Evolutionary conservation across 1,284 basidiomycete species (phyloP).

Genomic region (Pseudozyma sp.): DNA sequence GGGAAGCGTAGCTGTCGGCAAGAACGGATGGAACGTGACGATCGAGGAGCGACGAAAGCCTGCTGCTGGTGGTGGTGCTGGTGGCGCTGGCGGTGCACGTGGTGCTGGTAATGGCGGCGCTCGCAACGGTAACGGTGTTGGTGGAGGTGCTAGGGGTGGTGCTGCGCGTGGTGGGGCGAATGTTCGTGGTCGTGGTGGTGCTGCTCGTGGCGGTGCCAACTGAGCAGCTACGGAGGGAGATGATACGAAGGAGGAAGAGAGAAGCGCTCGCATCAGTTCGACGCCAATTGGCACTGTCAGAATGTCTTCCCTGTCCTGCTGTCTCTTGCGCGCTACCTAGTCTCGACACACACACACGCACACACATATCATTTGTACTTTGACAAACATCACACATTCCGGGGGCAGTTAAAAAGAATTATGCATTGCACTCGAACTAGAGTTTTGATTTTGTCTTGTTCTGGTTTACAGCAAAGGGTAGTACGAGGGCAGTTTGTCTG

Average conservation of each 20-base stretch:
- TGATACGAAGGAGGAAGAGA: too few relatives aligned
- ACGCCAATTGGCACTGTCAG: too few relatives aligned
- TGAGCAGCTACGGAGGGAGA: not conserved
- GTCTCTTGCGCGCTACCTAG: not conserved
- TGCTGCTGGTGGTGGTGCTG: conserved; percentile 74
- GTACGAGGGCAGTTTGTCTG: conserved; percentile 37
- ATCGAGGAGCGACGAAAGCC: conserved; percentile 92
- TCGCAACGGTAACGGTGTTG: conserved; percentile 7
- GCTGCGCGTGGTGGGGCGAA: conserved; percentile 19
- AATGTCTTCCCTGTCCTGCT: not conserved
- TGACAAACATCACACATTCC: too few relatives aligned
- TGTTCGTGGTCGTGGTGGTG: conserved; percentile 11
- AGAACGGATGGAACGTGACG: conserved; percentile 74
- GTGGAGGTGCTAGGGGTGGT: conserved; percentile 12
- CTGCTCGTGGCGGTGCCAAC: conserved; percentile 19
- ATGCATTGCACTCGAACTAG: too few relatives aligned
- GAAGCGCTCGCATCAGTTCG: too few relatives aligned
- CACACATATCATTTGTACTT: not conserved
- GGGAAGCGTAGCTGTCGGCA: conserved; percentile 83
- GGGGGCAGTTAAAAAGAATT: too few relatives aligned
- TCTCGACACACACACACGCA: too few relatives aligned
- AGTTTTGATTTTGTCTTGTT: conserved; percentile 22
- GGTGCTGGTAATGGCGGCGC: conserved; percentile 9
- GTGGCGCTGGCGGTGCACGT: conserved; percentile 9
- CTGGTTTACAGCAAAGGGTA: conserved; percentile 40